These are phyloP conservation scores for Geranium rotundifolium DNA, from an alignment of 345 rosid genomes.

Conservation along the genomic window DNA sequence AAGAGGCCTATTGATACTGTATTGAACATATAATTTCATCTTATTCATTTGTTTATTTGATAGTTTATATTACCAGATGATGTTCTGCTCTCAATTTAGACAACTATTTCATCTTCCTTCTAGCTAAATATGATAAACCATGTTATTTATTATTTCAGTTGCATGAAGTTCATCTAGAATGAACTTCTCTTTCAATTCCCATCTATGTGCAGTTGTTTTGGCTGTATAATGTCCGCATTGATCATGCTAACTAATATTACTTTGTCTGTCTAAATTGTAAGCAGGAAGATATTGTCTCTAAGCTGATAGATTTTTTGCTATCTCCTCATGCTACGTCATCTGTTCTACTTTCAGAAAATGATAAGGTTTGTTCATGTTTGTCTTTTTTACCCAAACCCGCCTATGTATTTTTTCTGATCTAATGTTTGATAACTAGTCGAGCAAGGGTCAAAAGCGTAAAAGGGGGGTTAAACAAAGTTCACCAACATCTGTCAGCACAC, in stretches of 20 bases:
- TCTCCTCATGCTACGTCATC: conserved; percentile 68
- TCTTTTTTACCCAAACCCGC: background rate
- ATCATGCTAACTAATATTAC: background rate
- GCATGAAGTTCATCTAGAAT: background rate
- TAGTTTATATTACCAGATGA: background rate
- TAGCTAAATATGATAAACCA: background rate
- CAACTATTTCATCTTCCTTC: background rate
- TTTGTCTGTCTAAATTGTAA: background rate
- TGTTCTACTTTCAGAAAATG: conserved; percentile 55
- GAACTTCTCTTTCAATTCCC: background rate
- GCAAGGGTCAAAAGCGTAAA: conserved; percentile 62
- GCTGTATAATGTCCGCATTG: background rate
- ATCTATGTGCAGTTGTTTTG: background rate
- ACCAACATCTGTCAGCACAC: conserved; percentile 30
- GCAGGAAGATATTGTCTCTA: conserved; percentile 75
- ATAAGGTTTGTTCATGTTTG: conserved; percentile 31
- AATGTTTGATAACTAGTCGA: conserved; percentile 26
- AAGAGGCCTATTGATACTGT: background rate
- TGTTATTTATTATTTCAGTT: background rate
- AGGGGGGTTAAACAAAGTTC: conserved; percentile 41
- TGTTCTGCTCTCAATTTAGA: background rate
- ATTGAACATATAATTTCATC: background rate
- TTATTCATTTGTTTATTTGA: too few species aligned
- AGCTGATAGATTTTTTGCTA: conserved; percentile 67
- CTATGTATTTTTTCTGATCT: background rate